Evolutionary conservation across 75 land plant genomes (phyloP).

Genomic region (Larix kaempferi): DNA sequence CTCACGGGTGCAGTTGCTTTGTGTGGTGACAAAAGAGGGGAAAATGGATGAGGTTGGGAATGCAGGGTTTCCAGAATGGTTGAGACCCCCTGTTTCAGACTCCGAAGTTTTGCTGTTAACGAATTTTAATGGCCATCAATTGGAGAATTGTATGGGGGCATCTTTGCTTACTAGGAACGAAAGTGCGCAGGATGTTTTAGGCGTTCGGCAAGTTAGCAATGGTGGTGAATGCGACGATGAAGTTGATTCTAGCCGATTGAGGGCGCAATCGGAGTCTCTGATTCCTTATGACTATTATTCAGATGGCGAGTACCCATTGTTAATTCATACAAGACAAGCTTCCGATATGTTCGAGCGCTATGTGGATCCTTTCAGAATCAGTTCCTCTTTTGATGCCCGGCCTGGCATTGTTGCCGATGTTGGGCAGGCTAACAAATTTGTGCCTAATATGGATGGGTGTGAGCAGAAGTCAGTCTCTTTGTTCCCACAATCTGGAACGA

Average conservation of each 20-base stretch:
- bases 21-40: background rate
- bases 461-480: background rate
- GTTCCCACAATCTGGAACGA: background rate
- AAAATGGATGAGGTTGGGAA: background rate
- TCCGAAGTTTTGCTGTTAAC: conserved; percentile 2
- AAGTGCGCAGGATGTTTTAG: no score
- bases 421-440: background rate
- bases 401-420: background rate
- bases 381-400: background rate
- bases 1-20: background rate
- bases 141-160: background rate
- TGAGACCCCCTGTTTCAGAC: background rate
- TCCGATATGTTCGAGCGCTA: background rate
- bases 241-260: no score
- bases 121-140: background rate
- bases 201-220: no score
- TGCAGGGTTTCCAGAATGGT: background rate
- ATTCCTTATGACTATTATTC: conserved; percentile 1
- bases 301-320: conserved; percentile 1
- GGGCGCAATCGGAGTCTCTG: background rate
- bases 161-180: no score
- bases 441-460: background rate
- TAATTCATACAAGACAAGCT: background rate
- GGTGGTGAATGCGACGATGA: no score
- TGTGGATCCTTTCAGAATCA: background rate